A percentile compares a stretch with the other conserved stretches of the same genome.
Conservation (phyloP, 257 asterid genomes). For the Parsonsia alboflavescens region DNA sequence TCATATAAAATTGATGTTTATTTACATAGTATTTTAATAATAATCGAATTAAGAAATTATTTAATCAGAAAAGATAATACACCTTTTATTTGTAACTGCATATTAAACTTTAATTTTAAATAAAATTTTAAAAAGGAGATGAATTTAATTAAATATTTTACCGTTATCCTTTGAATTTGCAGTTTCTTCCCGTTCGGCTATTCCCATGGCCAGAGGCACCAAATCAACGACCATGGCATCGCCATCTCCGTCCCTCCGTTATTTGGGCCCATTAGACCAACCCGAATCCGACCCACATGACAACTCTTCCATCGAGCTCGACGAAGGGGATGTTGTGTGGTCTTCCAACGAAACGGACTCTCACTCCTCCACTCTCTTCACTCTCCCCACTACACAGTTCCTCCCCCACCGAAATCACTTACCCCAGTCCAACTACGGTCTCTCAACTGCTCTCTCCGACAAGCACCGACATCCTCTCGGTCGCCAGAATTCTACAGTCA, state of each 20-base stretch:
- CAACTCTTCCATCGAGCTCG: constrained; percentile 47
- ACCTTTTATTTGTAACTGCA: no score
- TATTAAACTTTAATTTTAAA: no score
- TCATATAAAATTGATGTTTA: no score
- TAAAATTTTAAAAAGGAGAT: no score
- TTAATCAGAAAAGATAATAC: no score
- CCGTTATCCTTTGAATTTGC: neutral
- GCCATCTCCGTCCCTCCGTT: constrained; percentile 44
- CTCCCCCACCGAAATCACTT: constrained; percentile 24
- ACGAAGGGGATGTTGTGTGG: constrained; percentile 85
- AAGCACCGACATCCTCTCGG: constrained; percentile 37
- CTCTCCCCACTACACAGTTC: constrained; percentile 24
- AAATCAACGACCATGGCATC: constrained; percentile 48
- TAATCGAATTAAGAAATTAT: no score
- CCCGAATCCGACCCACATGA: constrained; percentile 35
- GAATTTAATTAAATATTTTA: no score
- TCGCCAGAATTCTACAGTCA: constrained; percentile 49
- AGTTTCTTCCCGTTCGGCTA: neutral
- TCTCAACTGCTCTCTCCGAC: constrained; percentile 54
- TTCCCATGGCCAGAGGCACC: constrained; percentile 11
- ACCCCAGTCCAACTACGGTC: constrained; percentile 44
- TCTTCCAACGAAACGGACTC: constrained; percentile 36
- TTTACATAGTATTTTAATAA: no score
- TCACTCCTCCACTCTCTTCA: constrained; percentile 25
- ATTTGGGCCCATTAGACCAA: constrained; percentile 34